Conservation (phyloP, 106 monocot genomes). For the Narthecium ossifragum region DNA sequence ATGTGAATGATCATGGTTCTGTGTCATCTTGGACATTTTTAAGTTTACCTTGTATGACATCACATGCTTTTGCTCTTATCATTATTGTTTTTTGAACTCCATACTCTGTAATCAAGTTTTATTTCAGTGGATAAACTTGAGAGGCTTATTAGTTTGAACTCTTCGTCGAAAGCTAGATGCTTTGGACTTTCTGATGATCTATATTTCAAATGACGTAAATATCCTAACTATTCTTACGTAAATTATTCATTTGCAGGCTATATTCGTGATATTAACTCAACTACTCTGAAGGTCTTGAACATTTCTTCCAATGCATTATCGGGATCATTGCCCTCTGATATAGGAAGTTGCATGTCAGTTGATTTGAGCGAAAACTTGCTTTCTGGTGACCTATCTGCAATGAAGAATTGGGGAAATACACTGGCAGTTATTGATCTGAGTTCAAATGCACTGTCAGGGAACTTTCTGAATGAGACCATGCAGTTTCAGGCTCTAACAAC, state of each 20-base stretch:
- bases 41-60: no score
- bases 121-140: no score
- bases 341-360: constrained; percentile 42
- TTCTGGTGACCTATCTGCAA: constrained; percentile 42
- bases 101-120: no score
- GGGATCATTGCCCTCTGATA: constrained; percentile 48
- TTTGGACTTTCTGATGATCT: no score
- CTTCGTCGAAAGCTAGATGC: no score
- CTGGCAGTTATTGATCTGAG: constrained; percentile 70
- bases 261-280: constrained; percentile 50
- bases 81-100: no score
- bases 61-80: no score
- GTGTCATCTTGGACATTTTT: no score
- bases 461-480: constrained; percentile 33
- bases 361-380: constrained; percentile 72
- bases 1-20: no score
- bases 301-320: constrained; percentile 80
- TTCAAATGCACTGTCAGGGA: constrained; percentile 66
- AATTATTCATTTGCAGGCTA: constrained; percentile 50
- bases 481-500: constrained; percentile 38
- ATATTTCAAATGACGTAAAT: no score
- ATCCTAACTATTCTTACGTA: no score
- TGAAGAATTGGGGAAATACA: constrained; percentile 55
- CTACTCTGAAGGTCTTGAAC: constrained; percentile 61
- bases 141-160: no score